Percentiles rank a stretch among this genome's conserved stretches.
Evolutionary conservation across 192 early-diverging fungal species (phyloP).

Genomic region (Umbelopsis sp.): DNA sequence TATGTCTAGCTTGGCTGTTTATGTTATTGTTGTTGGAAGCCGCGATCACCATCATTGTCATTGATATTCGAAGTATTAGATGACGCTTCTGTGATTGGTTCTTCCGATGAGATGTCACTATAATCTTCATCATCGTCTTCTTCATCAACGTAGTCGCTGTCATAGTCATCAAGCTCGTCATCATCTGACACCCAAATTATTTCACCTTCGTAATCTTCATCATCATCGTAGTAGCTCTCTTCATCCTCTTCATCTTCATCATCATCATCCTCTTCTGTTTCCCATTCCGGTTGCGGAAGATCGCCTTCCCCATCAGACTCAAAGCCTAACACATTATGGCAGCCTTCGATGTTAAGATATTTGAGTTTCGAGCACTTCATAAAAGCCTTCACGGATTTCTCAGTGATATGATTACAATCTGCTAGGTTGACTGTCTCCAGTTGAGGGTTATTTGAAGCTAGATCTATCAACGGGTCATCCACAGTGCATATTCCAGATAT

Average conservation of each 20-base stretch:
- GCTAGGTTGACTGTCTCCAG: constrained; percentile 66
- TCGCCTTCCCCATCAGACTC: constrained; percentile 33
- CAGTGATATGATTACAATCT: constrained; percentile 50
- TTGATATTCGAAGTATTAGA: not conserved
- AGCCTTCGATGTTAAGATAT: constrained; percentile 32
- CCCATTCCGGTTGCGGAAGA: constrained; percentile 36
- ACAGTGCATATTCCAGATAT: not conserved
- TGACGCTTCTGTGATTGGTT: not conserved
- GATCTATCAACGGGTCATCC: not conserved
- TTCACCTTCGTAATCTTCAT: not conserved
- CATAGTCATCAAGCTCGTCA: not conserved
- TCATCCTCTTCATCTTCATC: not conserved
- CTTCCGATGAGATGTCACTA: too few species aligned
- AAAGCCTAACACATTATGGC: constrained; percentile 28
- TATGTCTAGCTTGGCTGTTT: not conserved
- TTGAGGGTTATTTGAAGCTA: not conserved
- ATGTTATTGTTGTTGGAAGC: too few species aligned
- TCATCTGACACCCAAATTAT: not conserved
- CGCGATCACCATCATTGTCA: too few species aligned
- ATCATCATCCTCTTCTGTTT: constrained; percentile 40
- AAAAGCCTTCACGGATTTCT: constrained; percentile 49
- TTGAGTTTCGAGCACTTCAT: constrained; percentile 55
- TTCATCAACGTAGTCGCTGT: not conserved
- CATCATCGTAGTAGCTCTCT: too few species aligned
- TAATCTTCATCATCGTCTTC: too few species aligned